These are phyloP conservation scores for Erigeron canadensis DNA, from an alignment of 129 eudicot genomes.

Conservation along the genomic window DNA sequence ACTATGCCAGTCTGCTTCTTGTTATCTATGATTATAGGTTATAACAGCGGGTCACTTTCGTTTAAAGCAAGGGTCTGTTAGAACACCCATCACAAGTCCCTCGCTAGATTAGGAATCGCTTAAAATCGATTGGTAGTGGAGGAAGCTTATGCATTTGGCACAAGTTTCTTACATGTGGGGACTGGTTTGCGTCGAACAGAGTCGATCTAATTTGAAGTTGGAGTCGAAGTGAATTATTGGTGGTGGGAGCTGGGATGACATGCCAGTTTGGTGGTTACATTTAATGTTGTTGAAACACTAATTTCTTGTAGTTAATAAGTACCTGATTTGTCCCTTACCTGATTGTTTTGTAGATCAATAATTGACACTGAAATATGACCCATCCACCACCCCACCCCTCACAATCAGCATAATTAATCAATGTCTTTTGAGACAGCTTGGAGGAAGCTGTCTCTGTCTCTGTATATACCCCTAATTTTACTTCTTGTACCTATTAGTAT, in stretches of 20 bases:
- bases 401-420: slow-evolving; percentile 29
- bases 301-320: slow-evolving; percentile 8
- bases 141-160: too few relatives aligned
- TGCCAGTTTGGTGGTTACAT: slow-evolving; percentile 25
- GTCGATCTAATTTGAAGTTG: neutral
- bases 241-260: slow-evolving; percentile 12
- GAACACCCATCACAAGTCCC: too few relatives aligned
- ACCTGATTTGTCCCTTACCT: slow-evolving; percentile 27
- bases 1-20: neutral
- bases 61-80: too few relatives aligned
- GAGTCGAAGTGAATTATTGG: neutral
- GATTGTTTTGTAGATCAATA: slow-evolving; percentile 28
- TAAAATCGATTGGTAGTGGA: too few relatives aligned
- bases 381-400: slow-evolving; percentile 31
- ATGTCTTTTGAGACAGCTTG: slow-evolving; percentile 34
- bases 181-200: neutral
- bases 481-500: slow-evolving; percentile 7
- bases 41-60: too few relatives aligned
- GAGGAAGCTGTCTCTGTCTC: slow-evolving; percentile 33
- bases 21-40: too few relatives aligned
- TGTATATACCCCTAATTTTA: slow-evolving; percentile 23
- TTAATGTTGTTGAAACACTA: slow-evolving; percentile 22
- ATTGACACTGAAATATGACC: slow-evolving; percentile 28
- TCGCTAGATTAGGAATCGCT: too few relatives aligned
- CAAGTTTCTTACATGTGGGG: neutral